These are phyloP conservation scores for Chenopodium formosanum DNA, from an alignment of 148 eudicot genomes.

Conservation along the genomic window DNA sequence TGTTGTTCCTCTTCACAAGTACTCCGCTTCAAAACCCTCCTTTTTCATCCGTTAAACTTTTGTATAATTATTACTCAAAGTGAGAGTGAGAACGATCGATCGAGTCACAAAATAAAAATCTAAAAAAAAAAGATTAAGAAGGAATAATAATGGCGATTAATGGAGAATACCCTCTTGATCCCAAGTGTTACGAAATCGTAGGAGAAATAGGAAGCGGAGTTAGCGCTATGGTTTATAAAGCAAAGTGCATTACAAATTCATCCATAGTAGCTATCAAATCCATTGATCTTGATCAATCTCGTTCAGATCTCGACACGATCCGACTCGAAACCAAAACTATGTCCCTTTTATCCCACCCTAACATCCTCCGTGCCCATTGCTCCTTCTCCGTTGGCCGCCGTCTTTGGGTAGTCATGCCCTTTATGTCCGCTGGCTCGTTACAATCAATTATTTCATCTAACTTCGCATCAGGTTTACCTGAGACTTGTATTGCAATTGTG, in stretches of 20 bases:
- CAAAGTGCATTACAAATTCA: slow-evolving; percentile 39
- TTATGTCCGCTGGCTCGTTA: slow-evolving; percentile 71
- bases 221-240: slow-evolving; percentile 70
- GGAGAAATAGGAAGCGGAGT: slow-evolving; percentile 65
- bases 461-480: slow-evolving; percentile 54
- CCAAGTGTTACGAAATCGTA: slow-evolving; percentile 43
- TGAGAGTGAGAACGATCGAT: too few species aligned
- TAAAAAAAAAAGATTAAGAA: too few species aligned
- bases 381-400: slow-evolving; percentile 54
- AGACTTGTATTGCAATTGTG: slow-evolving; percentile 46
- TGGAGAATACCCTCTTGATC: slow-evolving; percentile 52
- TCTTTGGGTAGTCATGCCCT: slow-evolving; percentile 84
- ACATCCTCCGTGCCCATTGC: slow-evolving; percentile 64
- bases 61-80: too few species aligned
- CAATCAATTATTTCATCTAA: slow-evolving; percentile 55
- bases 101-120: too few species aligned
- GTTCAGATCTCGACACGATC: slow-evolving; percentile 49
- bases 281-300: slow-evolving; percentile 57
- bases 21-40: background rate
- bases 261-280: slow-evolving; percentile 63
- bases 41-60: too few species aligned
- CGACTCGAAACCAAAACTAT: slow-evolving; percentile 57
- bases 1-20: slow-evolving; percentile 14
- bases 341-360: slow-evolving; percentile 73
- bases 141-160: slow-evolving; percentile 10